These are phyloP conservation scores for Irineochytrium annulatum DNA, from an alignment of 192 early-diverging fungal genomes.

Conservation along the genomic window DNA sequence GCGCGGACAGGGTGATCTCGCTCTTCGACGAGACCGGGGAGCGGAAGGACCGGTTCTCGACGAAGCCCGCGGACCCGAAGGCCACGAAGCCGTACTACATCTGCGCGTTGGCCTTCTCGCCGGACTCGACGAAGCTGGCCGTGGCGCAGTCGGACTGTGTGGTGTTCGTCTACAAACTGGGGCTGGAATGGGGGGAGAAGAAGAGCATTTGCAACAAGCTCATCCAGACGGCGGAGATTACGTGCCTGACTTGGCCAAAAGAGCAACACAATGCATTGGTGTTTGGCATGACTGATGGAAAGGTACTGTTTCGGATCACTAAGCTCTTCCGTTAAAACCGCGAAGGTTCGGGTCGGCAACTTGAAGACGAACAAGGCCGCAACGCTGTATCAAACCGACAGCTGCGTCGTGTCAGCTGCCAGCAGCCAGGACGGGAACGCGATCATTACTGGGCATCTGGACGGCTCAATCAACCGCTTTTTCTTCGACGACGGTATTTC, in stretches of 20 bases:
- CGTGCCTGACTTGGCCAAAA: slow-evolving; percentile 57
- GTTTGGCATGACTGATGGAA: slow-evolving; percentile 60
- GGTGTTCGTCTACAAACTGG: slow-evolving; percentile 64
- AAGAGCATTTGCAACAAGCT: slow-evolving; percentile 67
- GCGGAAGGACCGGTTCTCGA: slow-evolving; percentile 57
- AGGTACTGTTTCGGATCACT: slow-evolving; percentile 27
- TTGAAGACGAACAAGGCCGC: slow-evolving; percentile 67
- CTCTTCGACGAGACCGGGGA: slow-evolving; percentile 67
- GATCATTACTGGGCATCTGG: slow-evolving; percentile 56
- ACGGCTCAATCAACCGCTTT: slow-evolving; percentile 59
- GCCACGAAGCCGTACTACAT: slow-evolving; percentile 42
- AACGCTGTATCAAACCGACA: slow-evolving; percentile 61
- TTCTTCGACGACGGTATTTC: slow-evolving; percentile 63
- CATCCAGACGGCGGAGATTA: slow-evolving; percentile 58
- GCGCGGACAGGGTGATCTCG: slow-evolving; percentile 48
- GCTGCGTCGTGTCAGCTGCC: slow-evolving; percentile 48
- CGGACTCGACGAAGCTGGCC: slow-evolving; percentile 58
- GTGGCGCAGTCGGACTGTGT: slow-evolving; percentile 59
- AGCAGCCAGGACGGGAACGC: slow-evolving; percentile 56
- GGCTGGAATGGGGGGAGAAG: slow-evolving; percentile 66
- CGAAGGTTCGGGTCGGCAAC: slow-evolving; percentile 54
- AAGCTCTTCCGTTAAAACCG: neutral
- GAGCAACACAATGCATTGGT: slow-evolving; percentile 59
- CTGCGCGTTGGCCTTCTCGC: slow-evolving; percentile 57
- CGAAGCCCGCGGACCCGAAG: slow-evolving; percentile 65